Evolutionary conservation across 129 eudicot species (phyloP), one percentile per base, ranked within the genome.

Genomic region (Cynara cardunculus): DNA sequence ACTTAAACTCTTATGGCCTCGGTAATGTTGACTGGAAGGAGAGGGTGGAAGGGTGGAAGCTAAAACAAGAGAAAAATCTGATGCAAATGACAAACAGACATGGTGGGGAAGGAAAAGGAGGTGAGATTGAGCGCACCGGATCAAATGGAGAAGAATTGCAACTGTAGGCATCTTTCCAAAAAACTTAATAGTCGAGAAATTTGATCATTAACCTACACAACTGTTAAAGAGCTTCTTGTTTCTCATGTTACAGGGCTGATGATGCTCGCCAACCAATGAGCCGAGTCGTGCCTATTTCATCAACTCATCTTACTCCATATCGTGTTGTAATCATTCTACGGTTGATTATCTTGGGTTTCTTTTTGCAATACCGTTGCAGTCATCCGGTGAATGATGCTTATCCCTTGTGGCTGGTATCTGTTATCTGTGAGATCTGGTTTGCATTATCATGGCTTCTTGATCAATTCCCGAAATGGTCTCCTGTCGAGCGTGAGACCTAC

Each of bases 381-480:
- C 95, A 92, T 77, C 97, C 97, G 5, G 95, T 92, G 73, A 41
- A 84, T 14, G 95, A 92, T 87, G 97, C 97, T 24, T 86, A 86
- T 85, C 90, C 90, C 12, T 81, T 92, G 86, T 92, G 97, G 97
- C 73, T 92, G 77, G 86, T 87, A 25, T 88, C 97, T 24, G 87
- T 92, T 53, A 88, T 92, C 37, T 92, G 97, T 80, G 95, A 92
- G 88, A 85, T 92, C 30, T 92, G 97, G 97, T 90, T 92, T 73
- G 89, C 93, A 1, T 74, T 90, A 44, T 92, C 97, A 6, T 92
- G 97, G 97, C 81, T 92, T 56, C 87, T 92, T 26, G 97, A 92
- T 87, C 97, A 92, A 78, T 92, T 92, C 78, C 97, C 97, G n/a
- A 92, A 92, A 70, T 92, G 95, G 97, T 85, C 59, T 19, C 97